Evolutionary conservation across 2,329 filamentous ascomycete genomes (phyloP), one percentile per base, ranked within the genome.

Genomic region (Scopulariopsis brevicaulis): DNA sequence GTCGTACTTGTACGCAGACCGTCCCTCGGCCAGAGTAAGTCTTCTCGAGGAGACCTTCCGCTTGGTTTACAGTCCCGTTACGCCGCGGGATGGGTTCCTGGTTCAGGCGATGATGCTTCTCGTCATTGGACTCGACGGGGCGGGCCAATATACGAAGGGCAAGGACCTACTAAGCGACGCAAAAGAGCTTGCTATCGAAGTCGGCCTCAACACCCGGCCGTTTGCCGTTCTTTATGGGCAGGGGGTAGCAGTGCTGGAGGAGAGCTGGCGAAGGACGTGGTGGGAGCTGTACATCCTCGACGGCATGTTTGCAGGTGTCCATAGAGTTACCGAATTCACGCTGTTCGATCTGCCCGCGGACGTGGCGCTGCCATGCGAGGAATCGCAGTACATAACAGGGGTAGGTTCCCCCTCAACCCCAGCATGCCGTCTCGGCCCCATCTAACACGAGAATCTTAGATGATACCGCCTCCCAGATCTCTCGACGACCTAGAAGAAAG

Each of bases 201-300:
- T 96, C 25, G 86, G 87, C 0, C 80, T 96, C 70, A 85, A 96
- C 66, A 82, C 81, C 11, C 77, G 81, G 54, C 77, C 80, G 0
- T 96, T 84, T 68, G 85, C 90, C 0, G 71, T 77, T 0, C 70
- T 78, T 5, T 76, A 90, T 64, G 85, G 87, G 18, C 75, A 78
- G 32, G 82, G 83, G 5, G 82, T 87, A 60, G 77, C 82, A 0
- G 76, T 90, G 1, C 68, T 92, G 3, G 89, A 93, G 67, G 92
- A 96, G 70, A 89, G 86, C 68, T 87, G 90, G 82, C 82, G 90
- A 20, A 80, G 92, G 59, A 96, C 91, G 1, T 96, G 91, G 91
- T 96, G 92, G 92, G 90, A 84, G 61, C 67, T 84, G 4, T 93
- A 86, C 66, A 80, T 89, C n/a, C 81, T 90, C 15, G 90, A 96